Base-by-base conservation (phyloP, 2,329 filamentous ascomycete genomes). In the Trichothecium sympodiale region DNA sequence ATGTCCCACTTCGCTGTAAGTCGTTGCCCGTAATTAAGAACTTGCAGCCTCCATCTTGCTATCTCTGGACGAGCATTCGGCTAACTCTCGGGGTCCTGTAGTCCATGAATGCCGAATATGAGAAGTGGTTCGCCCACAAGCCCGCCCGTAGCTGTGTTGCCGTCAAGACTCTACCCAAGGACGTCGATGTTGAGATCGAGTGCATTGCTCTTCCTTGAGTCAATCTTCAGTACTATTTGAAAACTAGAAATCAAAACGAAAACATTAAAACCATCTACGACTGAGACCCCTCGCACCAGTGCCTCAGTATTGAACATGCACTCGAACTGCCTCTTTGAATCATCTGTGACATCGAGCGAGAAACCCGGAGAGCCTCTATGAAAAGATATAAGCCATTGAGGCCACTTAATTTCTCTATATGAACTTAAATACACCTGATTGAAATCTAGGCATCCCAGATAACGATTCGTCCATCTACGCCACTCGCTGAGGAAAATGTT, bases 131-230 rank as follows among this genome's bases (percentile, higher is more conserved):
- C 60, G 62, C 70, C 41, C 80, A 85, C 64, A 88, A 86, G 72
- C 86, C 86, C 15, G 82, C 84, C n/a, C 74, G 85, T 47, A 87
- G 80, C 63, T 94, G 86, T 55, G 85, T 94, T 36, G 86, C 86
- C 5, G 88, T 93, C 45, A 88, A 91, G 70, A 77, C 83, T 49
- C 71, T 94, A 44, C 87, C 87, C 41, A 86, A 88, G 70, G 78
- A 79, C 38, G 86, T 87, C 29, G 79, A 86, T 41, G 78, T 94
- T 17, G 87, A 94, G 70, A 91, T 94, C 55, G 86, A 94, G 71
- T 83, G 78, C 56, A 82, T 91, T 65, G 86, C 86, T 38, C 67
- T 82, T 37, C 69, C 78, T 43, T 78, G 59, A 56, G 45, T 17
- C 17, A 41, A 18, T 28, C 37, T 28, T 34, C 17, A 27, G 17